Evolutionary conservation across 257 asterid species (phyloP), one percentile per base, ranked within the genome.

Genomic region (Przewalskia tangutica): DNA sequence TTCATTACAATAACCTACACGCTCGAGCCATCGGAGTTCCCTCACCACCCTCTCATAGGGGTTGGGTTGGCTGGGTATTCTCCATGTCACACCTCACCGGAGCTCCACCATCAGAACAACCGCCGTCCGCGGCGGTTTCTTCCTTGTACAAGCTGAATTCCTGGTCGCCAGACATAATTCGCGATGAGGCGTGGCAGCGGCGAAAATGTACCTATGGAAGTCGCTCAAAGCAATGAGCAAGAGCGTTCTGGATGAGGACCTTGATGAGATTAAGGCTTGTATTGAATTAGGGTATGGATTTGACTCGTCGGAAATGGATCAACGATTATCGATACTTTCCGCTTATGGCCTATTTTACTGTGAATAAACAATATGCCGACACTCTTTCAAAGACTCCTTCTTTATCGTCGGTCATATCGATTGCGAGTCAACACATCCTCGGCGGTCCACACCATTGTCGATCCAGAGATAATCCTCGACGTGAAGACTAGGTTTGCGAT

Each of bases 181-280:
- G 93, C 42, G 91, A 93, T 34, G 93, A 91, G 91, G 95, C 91
- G 67, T 93, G 98, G 97, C 91, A 83, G 34, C 83, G 93, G 81
- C 87, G 86, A 86, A 91, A 90, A 83, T 89, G 71, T 3, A 86
- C n/a, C 46, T 82, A 84, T 0, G 84, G 80, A 2, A 34, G 40
- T 23, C 89, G 90, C 76, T 83, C 87, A 2, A 76, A 50, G 0
- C 82, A 90, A 63, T 87, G 46, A 88, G 91, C 87, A 81, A 84
- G 85, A 90, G 94, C 85, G 91, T 93, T 75, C 92, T 95, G 58
- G 97, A 92, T 6, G 97, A 91, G n/a, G 98, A 93, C 77, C 88
- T 93, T 1, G 93, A 92, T n/a, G 97, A 93, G 76, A 87, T 93
- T 60, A 91, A 88, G 64, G 98, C 95, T 8, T 92, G 98, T 84